phyloP scores from a whole-genome alignment of 2,329 filamentous ascomycete genomes.

The Exophiala viscosa region DNA sequence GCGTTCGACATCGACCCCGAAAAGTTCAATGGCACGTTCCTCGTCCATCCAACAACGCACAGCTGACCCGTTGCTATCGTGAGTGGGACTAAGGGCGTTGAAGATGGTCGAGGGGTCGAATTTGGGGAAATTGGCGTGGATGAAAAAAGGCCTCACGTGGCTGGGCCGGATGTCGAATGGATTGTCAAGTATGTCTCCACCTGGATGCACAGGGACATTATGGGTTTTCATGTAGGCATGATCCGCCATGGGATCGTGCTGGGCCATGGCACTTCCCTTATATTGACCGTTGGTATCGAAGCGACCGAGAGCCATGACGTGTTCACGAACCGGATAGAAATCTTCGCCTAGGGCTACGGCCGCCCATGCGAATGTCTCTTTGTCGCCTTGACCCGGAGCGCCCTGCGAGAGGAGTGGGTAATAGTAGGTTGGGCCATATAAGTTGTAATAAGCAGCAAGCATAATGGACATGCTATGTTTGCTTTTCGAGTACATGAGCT shows the following conservation, averaged over 20 bases:
- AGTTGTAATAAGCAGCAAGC: constrained; percentile 50
- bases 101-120: constrained; percentile 40
- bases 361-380: constrained; percentile 49
- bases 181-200: constrained; percentile 31
- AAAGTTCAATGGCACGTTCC: constrained; percentile 30
- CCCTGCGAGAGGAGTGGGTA: constrained; percentile 47
- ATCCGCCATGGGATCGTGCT: constrained; percentile 36
- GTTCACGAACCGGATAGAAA: constrained; percentile 43
- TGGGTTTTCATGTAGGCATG: constrained; percentile 19
- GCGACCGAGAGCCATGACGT: constrained; percentile 24
- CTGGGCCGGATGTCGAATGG: constrained; percentile 27
- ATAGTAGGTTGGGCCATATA: constrained; percentile 44
- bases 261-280: constrained; percentile 34
- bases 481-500: constrained; percentile 45
- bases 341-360: constrained; percentile 39
- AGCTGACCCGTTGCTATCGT: constrained; percentile 33
- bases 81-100: constrained; percentile 25
- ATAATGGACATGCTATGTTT: constrained; percentile 42
- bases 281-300: constrained; percentile 27
- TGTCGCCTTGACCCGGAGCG: constrained; percentile 49
- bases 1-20: constrained; percentile 37
- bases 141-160: constrained; percentile 36
- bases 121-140: constrained; percentile 41
- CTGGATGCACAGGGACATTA: constrained; percentile 21
- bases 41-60: constrained; percentile 33